Evolutionary conservation across 768 basidiomycete genomes (phyloP).

Genomic region (Glaciozyma antarctica): DNA sequence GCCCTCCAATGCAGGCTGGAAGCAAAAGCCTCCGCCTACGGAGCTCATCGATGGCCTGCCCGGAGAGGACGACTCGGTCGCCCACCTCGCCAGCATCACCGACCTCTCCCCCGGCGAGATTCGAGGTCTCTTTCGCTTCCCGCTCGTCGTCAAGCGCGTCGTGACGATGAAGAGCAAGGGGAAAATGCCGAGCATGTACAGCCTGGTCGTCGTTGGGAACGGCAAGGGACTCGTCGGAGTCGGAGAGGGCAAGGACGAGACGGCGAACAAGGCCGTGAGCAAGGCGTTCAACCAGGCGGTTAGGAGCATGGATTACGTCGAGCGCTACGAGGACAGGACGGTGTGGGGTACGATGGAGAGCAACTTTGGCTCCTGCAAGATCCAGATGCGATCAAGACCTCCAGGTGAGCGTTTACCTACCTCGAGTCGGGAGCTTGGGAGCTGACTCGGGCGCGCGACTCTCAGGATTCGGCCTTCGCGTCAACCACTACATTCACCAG

Average conservation of each 20-base stretch:
- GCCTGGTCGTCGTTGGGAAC: constrained; percentile 66
- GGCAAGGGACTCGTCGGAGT: constrained; percentile 73
- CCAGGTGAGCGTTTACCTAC: constrained; percentile 37
- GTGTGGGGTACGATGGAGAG: constrained; percentile 78
- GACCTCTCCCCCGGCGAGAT: constrained; percentile 39
- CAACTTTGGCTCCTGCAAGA: constrained; percentile 73
- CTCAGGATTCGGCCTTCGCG: constrained; percentile 75
- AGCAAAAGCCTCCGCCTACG: constrained; percentile 13
- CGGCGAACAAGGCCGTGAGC: constrained; percentile 45
- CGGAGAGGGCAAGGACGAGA: constrained; percentile 70
- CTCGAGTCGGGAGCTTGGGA: background rate
- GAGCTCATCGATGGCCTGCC: constrained; percentile 27
- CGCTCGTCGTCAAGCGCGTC: constrained; percentile 47
- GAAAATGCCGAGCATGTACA: constrained; percentile 58
- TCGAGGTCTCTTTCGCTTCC: constrained; percentile 39
- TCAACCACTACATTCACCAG: constrained; percentile 75
- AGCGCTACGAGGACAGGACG: constrained; percentile 90
- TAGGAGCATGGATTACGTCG: constrained; percentile 81
- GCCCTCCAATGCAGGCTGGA: constrained; percentile 13
- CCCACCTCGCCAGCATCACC: constrained; percentile 32
- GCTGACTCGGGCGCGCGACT: background rate
- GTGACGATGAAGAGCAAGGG: constrained; percentile 91
- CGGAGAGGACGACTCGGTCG: constrained; percentile 27
- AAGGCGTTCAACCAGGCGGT: constrained; percentile 63
- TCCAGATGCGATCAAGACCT: constrained; percentile 56